Base-by-base conservation (phyloP, 2,329 filamentous ascomycete genomes). In the Diaporthe citriasiana region DNA sequence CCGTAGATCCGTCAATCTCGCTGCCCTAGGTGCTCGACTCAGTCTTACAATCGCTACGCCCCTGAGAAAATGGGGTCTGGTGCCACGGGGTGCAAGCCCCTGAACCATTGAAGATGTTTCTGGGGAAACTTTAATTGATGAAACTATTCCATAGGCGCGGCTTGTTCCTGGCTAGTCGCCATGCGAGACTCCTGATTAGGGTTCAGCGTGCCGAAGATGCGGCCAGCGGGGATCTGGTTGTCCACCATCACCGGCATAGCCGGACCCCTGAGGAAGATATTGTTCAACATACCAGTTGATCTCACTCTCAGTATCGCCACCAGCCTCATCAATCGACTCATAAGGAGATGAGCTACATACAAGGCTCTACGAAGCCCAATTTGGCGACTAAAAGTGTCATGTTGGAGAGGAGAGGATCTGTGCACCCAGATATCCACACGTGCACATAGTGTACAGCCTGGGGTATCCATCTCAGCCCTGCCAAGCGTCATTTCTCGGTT, bases 161-260 rank as follows among this genome's bases (percentile, higher is more conserved):
- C 38, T 50, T 66, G 22, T 66, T 66, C 38, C 60, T 66, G 13
- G 10, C n/a, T n/a, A 51, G 60, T 22, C 19, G 9, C 42, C 2
- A 66, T 51, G 22, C 45, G 4, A 66, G 13, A 38, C n/a, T 33
- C 22, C 4, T 8, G 10, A 6, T 38, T 66, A 51, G 45, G 63
- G 60, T 66, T 66, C 60, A 51, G 33, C 60, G 60, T 66, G 42
- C 60, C 60, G 60, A 66, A 25, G 30, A 66, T 51, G 60, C 60
- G 60, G 60, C 3, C 10, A 51, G 30, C 10, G 22, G 45, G 45
- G 30, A 12, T 50, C 45, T 25, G 13, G 10, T 33, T 1, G 3
- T 47, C 19, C 27, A 51, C 27, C 45, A 66, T 66, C 60, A n/a
- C 13, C 63, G 63, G 63, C 63, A 51, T 33, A 27, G 63, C 60